Base-by-base conservation (phyloP, 2,329 filamentous ascomycete species). In the Botrytis paeoniae region DNA sequence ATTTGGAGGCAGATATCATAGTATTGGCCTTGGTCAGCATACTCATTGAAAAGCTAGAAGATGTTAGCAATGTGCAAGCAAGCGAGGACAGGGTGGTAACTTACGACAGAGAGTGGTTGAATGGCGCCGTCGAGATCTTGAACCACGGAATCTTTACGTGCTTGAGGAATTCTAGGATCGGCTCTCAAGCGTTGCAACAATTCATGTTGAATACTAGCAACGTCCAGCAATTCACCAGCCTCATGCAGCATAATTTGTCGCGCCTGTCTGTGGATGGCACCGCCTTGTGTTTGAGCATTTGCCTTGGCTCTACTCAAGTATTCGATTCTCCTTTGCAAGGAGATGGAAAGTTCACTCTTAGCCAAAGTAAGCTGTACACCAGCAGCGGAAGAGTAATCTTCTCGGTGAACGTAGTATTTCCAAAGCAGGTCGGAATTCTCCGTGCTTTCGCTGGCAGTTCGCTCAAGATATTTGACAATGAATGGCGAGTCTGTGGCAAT, bases 201-300 rank as follows among this genome's bases (percentile, higher is more conserved):
- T 78, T 99, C 96, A 80, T 97, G 93, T 81, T 99, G 96, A 70
- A 99, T 96, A 79, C 96, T 95, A 22, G 95, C 95, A 68, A 98
- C 89, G 78, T 99, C 96, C 16, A 99, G 89, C 62, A 97, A 86
- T 77, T 96, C 94, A 4, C 91, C 91, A 37, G 98, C 92, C 75
- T 94, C 91, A 78, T 97, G 93, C 73, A 95, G 89, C 41, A 98
- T 86, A 74, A 94, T 87, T 81, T 98, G 96, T 81, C 96, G 92
- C 74, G 91, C 89, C 79, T 95, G 93, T 68, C 93, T 88, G 76
- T 91, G 89, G 76, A 97, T 87, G 39, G 93, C 93, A 9, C 89
- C 88, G 29, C 92, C 93, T 75, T 92, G 88, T 22, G 95, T 95
- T 59, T 92, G 97, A 54, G 95, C 95, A 80, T 98, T 98, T 18